phyloP scores from a whole-genome alignment of 2,329 filamentous ascomycete species.

The Monilinia fructicola region DNA sequence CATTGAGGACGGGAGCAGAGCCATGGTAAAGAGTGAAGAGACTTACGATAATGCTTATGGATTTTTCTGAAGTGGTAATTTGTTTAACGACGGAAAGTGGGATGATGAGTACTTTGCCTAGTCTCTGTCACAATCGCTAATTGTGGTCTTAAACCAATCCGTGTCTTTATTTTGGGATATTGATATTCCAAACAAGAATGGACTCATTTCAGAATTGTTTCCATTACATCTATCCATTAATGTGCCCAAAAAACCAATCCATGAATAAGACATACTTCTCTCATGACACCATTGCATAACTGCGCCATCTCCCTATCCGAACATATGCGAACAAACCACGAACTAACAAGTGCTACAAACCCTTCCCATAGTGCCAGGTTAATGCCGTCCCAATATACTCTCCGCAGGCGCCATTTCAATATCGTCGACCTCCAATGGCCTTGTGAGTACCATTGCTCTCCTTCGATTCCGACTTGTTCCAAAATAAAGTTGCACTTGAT shows the following conservation, averaged over 20 bases:
- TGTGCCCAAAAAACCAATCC: not conserved
- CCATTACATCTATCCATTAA: not conserved
- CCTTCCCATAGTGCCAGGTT: not conserved
- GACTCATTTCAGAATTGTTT: not conserved
- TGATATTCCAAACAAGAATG: not conserved
- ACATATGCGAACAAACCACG: not conserved
- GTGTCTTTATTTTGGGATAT: not conserved
- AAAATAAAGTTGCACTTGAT: not conserved
- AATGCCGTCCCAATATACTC: not conserved
- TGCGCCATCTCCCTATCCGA: not conserved
- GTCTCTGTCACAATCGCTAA: not conserved
- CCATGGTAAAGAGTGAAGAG: constrained; percentile 4
- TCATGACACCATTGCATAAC: not conserved
- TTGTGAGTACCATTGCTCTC: not conserved
- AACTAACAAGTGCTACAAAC: not conserved
- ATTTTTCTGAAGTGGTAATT: not conserved
- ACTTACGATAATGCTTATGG: not conserved
- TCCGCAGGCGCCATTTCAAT: not conserved
- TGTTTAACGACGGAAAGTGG: not conserved
- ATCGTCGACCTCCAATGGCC: not conserved
- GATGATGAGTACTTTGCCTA: not conserved
- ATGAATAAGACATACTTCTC: not conserved
- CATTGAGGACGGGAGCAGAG: not conserved
- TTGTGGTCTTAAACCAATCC: not conserved
- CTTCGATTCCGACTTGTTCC: not conserved